Base-by-base conservation (phyloP, 2,329 filamentous ascomycete genomes). In the Stemphylium beticola region DNA sequence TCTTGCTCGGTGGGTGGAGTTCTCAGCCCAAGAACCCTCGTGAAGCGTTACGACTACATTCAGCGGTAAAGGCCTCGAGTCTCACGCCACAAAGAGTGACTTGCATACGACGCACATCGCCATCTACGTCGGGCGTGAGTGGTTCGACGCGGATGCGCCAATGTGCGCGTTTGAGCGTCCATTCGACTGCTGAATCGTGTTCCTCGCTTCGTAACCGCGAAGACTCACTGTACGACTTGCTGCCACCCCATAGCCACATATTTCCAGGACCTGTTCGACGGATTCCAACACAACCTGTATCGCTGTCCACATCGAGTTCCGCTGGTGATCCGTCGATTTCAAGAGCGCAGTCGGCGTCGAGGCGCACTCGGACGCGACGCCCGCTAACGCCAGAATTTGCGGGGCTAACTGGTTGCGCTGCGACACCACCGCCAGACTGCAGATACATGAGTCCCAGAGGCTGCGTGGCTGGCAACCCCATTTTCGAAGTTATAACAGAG, bases 401-500 rank as follows among this genome's bases (percentile, higher is more conserved):
- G 0, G 89, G 89, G 17, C 85, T 87, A 0, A 85, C 80, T 0
- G 87, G 83, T 64, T 86, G 85, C 54, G 82, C 85, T 38, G 79
- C 79, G 6, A 83, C 82, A 10, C 84, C 87, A n/a, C 85, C 86
- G n/a, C 74, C 76, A 2, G 70, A 70, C 3, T 84, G 80, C 42
- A 83, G 78, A 84, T 90, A 88, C 72, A 90, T 81, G 33, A 90
- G 76, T 7, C 89, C 88, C 1, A 90, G 74, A 0, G 88, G 85
- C 18, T 80, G 76, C 9, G 78, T 79, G 12, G 78, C 75, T 0
- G 89, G 85, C 5, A 92, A 74, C 58, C 88, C 89, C 62, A 95
- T 83, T 73, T 93, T 96, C 31, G 87, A 88, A 2, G 89, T 86
- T n/a, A 96, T 83, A 8, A 96, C 88, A 64, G 91, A 88, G 61